These are phyloP conservation scores for Picochlorum costavermella DNA, from an alignment of 139 green algal species.

Conservation along the genomic window DNA sequence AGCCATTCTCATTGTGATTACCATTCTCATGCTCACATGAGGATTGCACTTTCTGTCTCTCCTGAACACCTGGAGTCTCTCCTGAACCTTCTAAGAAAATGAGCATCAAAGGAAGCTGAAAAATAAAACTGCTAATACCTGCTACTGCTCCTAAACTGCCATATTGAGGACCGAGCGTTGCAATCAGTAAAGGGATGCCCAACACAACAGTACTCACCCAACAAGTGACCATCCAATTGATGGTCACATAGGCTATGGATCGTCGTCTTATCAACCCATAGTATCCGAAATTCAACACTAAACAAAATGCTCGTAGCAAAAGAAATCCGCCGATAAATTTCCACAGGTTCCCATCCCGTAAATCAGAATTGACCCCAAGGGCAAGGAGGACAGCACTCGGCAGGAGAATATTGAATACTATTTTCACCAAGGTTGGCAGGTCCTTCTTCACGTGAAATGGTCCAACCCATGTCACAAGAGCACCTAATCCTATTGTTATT, in stretches of 20 bases:
- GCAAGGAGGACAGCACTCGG: slow-evolving; percentile 6
- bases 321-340: slow-evolving; percentile 34
- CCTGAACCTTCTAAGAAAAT: slow-evolving; percentile 23
- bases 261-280: not conserved
- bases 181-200: slow-evolving; percentile 20
- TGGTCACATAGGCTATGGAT: slow-evolving; percentile 16
- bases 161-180: slow-evolving; percentile 20
- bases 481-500: slow-evolving; percentile 8
- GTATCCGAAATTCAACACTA: not conserved
- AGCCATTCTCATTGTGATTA: not conserved
- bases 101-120: slow-evolving; percentile 36
- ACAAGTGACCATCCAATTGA: slow-evolving; percentile 21
- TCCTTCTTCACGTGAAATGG: slow-evolving; percentile 9
- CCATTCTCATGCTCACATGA: not conserved
- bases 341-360: slow-evolving; percentile 25
- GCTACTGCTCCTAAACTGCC: slow-evolving; percentile 23
- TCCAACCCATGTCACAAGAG: not conserved
- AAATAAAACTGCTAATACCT: slow-evolving; percentile 31
- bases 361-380: slow-evolving; percentile 23
- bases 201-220: slow-evolving; percentile 37
- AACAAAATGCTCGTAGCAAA: slow-evolving; percentile 9
- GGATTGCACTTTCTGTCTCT: not conserved
- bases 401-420: slow-evolving; percentile 22
- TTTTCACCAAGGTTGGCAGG: slow-evolving; percentile 12
- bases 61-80: not conserved